These are phyloP conservation scores for Myriosclerotinia curreyana DNA, from an alignment of 2,329 filamentous ascomycete genomes.

Conservation along the genomic window DNA sequence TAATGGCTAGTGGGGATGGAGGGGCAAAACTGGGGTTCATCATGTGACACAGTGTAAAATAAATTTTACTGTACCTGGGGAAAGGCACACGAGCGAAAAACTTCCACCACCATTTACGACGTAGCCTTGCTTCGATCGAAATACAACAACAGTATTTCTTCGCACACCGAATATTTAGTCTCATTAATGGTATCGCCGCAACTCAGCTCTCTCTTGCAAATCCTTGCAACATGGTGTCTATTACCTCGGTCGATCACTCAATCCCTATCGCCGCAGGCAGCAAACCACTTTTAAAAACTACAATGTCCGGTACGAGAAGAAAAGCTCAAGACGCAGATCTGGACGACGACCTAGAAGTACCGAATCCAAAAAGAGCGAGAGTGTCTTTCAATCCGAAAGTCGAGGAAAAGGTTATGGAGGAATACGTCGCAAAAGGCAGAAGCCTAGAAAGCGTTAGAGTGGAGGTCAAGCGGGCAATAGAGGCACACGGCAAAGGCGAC, in stretches of 20 bases:
- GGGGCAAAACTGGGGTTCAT: slow-evolving; percentile 4
- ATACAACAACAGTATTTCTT: neutral
- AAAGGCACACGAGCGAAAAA: slow-evolving; percentile 22
- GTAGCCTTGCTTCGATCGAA: slow-evolving; percentile 10
- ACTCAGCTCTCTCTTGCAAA: neutral
- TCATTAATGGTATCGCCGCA: slow-evolving; percentile 17
- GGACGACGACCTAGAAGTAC: slow-evolving; percentile 32
- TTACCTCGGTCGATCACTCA: slow-evolving; percentile 15
- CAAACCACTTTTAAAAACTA: slow-evolving; percentile 37
- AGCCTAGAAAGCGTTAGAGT: slow-evolving; percentile 34
- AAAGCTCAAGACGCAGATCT: slow-evolving; percentile 35
- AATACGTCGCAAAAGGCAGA: slow-evolving; percentile 31
- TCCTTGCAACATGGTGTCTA: slow-evolving; percentile 18
- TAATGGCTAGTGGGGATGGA: neutral
- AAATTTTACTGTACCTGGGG: slow-evolving; percentile 2
- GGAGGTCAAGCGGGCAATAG: slow-evolving; percentile 44
- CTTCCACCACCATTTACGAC: neutral
- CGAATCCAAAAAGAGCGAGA: slow-evolving; percentile 35
- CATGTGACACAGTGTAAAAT: slow-evolving; percentile 18
- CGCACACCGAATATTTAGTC: neutral
- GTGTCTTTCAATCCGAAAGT: slow-evolving; percentile 39
- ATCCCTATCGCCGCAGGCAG: slow-evolving; percentile 14
- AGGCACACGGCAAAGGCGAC: slow-evolving; percentile 54
- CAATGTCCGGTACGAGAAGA: slow-evolving; percentile 33
- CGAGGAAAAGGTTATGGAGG: slow-evolving; percentile 39